Evolutionary conservation across 176 grass and related monocot species (phyloP).

Genomic region (Ensete glaucum): DNA sequence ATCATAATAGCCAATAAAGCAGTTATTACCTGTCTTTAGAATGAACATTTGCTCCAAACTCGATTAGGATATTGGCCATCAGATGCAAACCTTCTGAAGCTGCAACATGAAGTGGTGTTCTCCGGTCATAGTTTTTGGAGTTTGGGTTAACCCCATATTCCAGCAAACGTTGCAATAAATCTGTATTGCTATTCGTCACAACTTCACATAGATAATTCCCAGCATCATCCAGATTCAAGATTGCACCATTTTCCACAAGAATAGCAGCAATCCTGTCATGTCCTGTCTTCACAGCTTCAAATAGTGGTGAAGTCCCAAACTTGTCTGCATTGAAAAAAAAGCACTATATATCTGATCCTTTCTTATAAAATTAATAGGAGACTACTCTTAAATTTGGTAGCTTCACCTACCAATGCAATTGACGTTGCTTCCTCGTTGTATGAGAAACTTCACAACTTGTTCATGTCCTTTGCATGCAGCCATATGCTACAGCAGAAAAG

Average conservation of each 20-base stretch:
- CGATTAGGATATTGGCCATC: constrained; percentile 44
- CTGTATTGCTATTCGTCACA: constrained; percentile 45
- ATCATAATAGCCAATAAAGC: neutral
- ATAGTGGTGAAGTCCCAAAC: constrained; percentile 62
- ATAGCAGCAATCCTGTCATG: constrained; percentile 56
- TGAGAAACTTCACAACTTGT: constrained; percentile 64
- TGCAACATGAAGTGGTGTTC: constrained; percentile 68
- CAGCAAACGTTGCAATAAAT: constrained; percentile 47
- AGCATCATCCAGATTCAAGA: constrained; percentile 55
- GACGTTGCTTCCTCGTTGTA: constrained; percentile 48
- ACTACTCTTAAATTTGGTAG: neutral
- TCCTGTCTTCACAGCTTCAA: constrained; percentile 61
- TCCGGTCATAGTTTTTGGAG: constrained; percentile 67
- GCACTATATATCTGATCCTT: neutral
- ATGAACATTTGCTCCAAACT: constrained; percentile 30
- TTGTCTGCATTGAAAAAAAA: constrained; percentile 42
- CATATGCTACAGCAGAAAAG: constrained; percentile 48
- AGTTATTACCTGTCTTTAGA: constrained; percentile 8
- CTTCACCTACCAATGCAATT: constrained; percentile 56
- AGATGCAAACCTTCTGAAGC: constrained; percentile 66
- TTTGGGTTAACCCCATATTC: constrained; percentile 65
- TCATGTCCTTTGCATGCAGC: constrained; percentile 69
- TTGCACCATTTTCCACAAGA: constrained; percentile 48
- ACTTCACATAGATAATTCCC: constrained; percentile 60
- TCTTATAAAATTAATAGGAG: neutral